Evolutionary conservation across 2,329 filamentous ascomycete species (phyloP).

Genomic region (Raffaelea arxii): DNA sequence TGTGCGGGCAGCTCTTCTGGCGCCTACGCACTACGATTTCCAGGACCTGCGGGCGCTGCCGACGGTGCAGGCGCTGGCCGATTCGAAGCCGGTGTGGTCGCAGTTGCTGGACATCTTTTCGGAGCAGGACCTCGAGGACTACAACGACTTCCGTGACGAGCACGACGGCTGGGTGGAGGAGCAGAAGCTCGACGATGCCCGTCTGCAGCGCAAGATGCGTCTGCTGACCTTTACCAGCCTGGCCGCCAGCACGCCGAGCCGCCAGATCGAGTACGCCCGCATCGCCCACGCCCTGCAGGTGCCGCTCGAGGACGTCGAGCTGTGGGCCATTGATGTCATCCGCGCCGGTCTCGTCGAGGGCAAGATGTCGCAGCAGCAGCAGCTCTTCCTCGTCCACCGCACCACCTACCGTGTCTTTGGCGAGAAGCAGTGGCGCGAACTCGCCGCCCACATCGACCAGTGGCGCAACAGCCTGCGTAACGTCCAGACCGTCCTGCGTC

Average conservation of each 20-base stretch:
- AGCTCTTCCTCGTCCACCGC: constrained; percentile 91
- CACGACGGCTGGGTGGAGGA: constrained; percentile 77
- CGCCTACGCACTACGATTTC: constrained; percentile 56
- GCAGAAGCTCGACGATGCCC: constrained; percentile 60
- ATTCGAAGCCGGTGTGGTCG: constrained; percentile 75
- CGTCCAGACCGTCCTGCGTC: constrained; percentile 68
- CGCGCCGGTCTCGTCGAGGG: constrained; percentile 92
- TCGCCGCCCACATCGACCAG: constrained; percentile 80
- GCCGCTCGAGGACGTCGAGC: constrained; percentile 75
- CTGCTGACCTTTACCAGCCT: constrained; percentile 87
- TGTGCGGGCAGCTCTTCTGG: constrained; percentile 42
- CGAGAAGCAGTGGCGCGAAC: constrained; percentile 96
- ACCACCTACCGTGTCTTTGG: constrained; percentile 95
- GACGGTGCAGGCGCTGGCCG: constrained; percentile 75
- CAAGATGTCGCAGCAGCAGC: constrained; percentile 85
- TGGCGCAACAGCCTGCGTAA: constrained; percentile 76
- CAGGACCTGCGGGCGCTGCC: constrained; percentile 73
- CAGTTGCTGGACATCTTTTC: constrained; percentile 94
- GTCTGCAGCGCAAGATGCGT: constrained; percentile 89
- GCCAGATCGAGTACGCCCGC: constrained; percentile 78
- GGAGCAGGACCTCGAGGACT: constrained; percentile 88
- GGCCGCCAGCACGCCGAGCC: constrained; percentile 71
- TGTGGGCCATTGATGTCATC: constrained; percentile 98
- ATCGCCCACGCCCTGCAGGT: constrained; percentile 83
- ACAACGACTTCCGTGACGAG: constrained; percentile 89